Conservation (phyloP, 179 eudicot genomes). For the Heliamphora pulchella region DNA sequence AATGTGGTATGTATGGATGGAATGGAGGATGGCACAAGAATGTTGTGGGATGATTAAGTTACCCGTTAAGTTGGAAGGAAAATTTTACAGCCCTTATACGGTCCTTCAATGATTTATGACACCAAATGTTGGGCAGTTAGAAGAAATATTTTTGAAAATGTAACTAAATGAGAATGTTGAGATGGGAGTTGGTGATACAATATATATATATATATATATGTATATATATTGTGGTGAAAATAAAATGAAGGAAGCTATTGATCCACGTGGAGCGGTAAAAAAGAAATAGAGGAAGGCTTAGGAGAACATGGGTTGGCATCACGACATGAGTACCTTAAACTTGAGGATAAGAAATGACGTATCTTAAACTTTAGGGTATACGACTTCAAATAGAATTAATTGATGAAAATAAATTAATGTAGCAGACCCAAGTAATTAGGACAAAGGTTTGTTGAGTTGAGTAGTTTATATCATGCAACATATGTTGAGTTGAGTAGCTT, state of each 20-base stretch:
- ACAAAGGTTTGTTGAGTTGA: neutral
- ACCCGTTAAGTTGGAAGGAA: neutral
- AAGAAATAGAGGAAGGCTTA: neutral
- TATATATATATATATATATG: neutral
- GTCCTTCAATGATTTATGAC: neutral
- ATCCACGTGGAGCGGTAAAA: neutral
- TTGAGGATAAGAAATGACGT: neutral
- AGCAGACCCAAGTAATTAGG: neutral
- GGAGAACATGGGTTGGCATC: neutral
- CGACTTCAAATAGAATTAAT: too few species aligned
- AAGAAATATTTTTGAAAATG: neutral
- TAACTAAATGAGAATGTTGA: neutral
- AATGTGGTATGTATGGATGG: neutral
- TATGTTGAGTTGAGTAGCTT: too few species aligned
- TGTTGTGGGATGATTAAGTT: neutral
- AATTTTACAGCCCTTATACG: neutral
- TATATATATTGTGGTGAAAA: neutral
- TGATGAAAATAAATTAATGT: neutral
- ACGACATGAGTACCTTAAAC: too few species aligned
- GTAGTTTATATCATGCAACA: neutral
- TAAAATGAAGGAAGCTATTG: neutral
- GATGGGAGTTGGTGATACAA: neutral
- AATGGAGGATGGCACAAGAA: neutral
- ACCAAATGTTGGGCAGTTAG: neutral
- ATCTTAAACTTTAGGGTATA: neutral